Conservation (phyloP, 176 grass and related monocot species). For the Dendrocalamus sinicus region DNA sequence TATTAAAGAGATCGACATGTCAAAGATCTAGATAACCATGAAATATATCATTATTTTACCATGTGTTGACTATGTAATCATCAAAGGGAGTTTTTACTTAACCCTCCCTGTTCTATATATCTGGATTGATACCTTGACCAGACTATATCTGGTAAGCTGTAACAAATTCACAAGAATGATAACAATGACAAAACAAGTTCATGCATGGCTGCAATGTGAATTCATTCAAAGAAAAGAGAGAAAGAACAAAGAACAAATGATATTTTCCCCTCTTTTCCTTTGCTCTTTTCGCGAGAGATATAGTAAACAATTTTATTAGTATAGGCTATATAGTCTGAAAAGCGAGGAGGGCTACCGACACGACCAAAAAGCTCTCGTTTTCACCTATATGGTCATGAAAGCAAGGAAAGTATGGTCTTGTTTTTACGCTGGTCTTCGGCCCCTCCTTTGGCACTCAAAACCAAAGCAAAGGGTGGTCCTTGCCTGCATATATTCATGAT, state of each 20-base stretch:
- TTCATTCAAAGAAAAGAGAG: slow-evolving; percentile 23
- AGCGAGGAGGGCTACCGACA: slow-evolving; percentile 49
- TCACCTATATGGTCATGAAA: slow-evolving; percentile 73
- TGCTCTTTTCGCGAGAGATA: slow-evolving; percentile 50
- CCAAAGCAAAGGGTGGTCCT: slow-evolving; percentile 81
- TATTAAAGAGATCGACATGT: neutral
- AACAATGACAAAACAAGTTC: slow-evolving; percentile 10
- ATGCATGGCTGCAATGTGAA: slow-evolving; percentile 45
- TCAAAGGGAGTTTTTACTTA: neutral
- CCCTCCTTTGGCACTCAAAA: slow-evolving; percentile 63
- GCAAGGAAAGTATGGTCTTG: slow-evolving; percentile 85
- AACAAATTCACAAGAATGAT: neutral
- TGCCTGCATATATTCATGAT: slow-evolving; percentile 77
- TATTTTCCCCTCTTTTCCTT: slow-evolving; percentile 45
- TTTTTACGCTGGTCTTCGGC: slow-evolving; percentile 80
- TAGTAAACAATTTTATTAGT: slow-evolving; percentile 41
- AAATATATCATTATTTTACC: neutral
- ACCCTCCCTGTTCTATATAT: neutral
- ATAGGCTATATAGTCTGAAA: slow-evolving; percentile 49
- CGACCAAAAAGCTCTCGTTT: slow-evolving; percentile 73
- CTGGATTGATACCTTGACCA: slow-evolving; percentile 13
- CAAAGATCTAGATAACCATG: neutral
- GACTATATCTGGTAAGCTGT: neutral
- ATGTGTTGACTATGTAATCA: neutral
- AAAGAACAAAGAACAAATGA: slow-evolving; percentile 41